Conservation (phyloP, 495 filamentous ascomycete species). For the Venustampulla echinocandica region DNA sequence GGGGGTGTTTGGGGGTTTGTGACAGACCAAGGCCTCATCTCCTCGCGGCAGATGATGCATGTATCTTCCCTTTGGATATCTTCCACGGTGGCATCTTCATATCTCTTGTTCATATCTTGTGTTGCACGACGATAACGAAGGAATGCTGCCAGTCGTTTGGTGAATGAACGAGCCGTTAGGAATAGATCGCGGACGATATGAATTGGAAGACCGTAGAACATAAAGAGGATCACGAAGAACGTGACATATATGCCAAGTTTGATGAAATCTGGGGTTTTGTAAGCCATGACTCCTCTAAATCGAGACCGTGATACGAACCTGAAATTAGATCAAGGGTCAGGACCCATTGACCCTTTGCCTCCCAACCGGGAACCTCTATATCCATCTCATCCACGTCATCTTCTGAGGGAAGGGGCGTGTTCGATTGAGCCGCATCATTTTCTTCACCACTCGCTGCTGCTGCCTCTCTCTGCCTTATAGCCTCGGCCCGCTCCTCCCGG, state of each 20-base stretch:
- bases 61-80: slow-evolving; percentile 81
- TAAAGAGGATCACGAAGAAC: slow-evolving; percentile 88
- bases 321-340: slow-evolving; percentile 82
- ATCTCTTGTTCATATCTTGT: slow-evolving; percentile 81
- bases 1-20: slow-evolving; percentile 22
- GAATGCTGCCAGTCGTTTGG: slow-evolving; percentile 78
- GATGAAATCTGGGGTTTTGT: slow-evolving; percentile 58
- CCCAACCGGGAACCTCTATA: slow-evolving; percentile 91
- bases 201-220: slow-evolving; percentile 89
- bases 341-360: slow-evolving; percentile 89
- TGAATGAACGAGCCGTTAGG: slow-evolving; percentile 84
- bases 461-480: slow-evolving; percentile 52
- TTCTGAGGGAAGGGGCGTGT: slow-evolving; percentile 46
- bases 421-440: slow-evolving; percentile 16
- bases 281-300: slow-evolving; percentile 8
- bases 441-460: slow-evolving; percentile 34
- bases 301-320: slow-evolving; percentile 38
- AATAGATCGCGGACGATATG: slow-evolving; percentile 95
- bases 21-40: slow-evolving; percentile 72
- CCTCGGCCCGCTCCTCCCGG: slow-evolving; percentile 51
- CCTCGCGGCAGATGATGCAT: slow-evolving; percentile 95
- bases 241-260: slow-evolving; percentile 81
- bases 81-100: slow-evolving; percentile 84
- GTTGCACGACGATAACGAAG: slow-evolving; percentile 82
- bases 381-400: slow-evolving; percentile 87